These are phyloP conservation scores for Pythium aphanidermatum DNA, from an alignment of 352 stramenopile genomes.

Conservation along the genomic window DNA sequence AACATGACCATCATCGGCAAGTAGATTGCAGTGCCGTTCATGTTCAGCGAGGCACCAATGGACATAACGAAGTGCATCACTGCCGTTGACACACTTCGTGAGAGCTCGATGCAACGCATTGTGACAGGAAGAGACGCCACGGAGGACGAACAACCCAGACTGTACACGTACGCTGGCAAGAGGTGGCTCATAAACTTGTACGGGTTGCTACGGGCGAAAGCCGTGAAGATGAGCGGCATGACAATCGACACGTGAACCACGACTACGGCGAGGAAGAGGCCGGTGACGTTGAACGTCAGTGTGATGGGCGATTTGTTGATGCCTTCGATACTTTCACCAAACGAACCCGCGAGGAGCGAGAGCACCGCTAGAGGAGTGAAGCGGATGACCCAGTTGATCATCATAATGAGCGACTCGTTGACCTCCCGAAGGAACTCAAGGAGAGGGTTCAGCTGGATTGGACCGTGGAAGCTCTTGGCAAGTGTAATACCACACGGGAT, in stretches of 20 bases:
- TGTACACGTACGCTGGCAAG: constrained; percentile 62
- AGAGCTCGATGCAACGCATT: constrained; percentile 55
- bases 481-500: constrained; percentile 56
- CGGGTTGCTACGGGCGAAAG: constrained; percentile 60
- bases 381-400: constrained; percentile 63
- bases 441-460: constrained; percentile 63
- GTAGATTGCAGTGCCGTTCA: constrained; percentile 76
- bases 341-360: constrained; percentile 58
- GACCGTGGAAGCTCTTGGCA: constrained; percentile 63
- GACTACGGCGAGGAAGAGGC: constrained; percentile 32
- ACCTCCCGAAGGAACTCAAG: constrained; percentile 75
- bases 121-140: constrained; percentile 60
- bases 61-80: constrained; percentile 73
- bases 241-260: constrained; percentile 61
- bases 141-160: constrained; percentile 68
- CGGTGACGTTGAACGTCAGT: constrained; percentile 39
- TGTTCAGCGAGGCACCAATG: constrained; percentile 58
- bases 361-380: constrained; percentile 72
- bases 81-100: constrained; percentile 42
- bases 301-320: constrained; percentile 35
- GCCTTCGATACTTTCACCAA: constrained; percentile 35
- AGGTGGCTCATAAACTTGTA: constrained; percentile 70
- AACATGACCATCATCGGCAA: constrained; percentile 68
- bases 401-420: constrained; percentile 73
- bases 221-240: constrained; percentile 45